A percentile compares a stretch with the other conserved stretches of the same genome.
phyloP scores from a whole-genome alignment of 176 grass and related monocot species.

The Areca catechu region DNA sequence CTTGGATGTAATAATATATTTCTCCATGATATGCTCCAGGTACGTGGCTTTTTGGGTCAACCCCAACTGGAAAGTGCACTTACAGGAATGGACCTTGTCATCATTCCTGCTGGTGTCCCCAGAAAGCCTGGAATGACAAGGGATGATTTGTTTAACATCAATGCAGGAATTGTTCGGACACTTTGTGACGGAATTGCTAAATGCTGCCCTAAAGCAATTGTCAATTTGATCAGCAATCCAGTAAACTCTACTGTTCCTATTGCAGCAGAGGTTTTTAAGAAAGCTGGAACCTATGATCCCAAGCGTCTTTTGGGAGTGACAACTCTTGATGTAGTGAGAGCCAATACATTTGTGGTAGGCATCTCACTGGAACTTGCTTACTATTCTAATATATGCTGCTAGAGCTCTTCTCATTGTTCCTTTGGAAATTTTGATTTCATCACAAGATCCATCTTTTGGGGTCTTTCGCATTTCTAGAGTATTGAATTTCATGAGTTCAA shows the following conservation, averaged over 20 bases:
- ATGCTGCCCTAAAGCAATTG: constrained; percentile 72
- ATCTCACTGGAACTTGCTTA: neutral
- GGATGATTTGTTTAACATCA: constrained; percentile 97
- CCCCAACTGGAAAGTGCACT: constrained; percentile 69
- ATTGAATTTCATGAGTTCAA: no score
- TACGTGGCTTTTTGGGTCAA: constrained; percentile 77
- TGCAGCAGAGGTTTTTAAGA: constrained; percentile 87
- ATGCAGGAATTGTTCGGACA: constrained; percentile 71
- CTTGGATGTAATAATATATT: no score
- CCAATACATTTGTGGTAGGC: constrained; percentile 93
- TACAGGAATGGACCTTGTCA: constrained; percentile 80
- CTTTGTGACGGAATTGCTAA: constrained; percentile 79
- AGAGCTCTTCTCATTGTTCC: neutral
- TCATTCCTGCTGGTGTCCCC: constrained; percentile 86
- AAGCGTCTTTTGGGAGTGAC: constrained; percentile 76
- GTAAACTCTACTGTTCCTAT: constrained; percentile 89
- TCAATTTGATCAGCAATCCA: constrained; percentile 92
- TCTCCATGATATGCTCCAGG: constrained; percentile 25
- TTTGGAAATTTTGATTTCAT: neutral
- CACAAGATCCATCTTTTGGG: no score
- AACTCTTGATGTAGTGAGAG: constrained; percentile 84
- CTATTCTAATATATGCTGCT: neutral
- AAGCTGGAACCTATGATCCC: constrained; percentile 69
- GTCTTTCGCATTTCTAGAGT: no score
- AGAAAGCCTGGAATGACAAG: constrained; percentile 90